Percentiles rank a stretch among this genome's conserved stretches.
phyloP scores from a whole-genome alignment of 1,139 yeast species.

The Geotrichum fermentans region DNA sequence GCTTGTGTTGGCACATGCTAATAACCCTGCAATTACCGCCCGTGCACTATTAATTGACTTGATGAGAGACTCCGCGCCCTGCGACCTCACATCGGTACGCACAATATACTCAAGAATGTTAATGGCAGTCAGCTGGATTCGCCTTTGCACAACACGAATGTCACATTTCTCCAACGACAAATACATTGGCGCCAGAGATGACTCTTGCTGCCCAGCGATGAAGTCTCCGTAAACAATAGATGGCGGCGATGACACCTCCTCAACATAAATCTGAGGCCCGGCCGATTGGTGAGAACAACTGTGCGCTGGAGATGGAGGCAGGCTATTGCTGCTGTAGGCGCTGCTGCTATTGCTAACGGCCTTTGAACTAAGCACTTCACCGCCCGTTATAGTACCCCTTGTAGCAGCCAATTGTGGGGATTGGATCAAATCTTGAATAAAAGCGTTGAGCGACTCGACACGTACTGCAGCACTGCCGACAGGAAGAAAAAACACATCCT shows the following conservation, averaged over 20 bases:
- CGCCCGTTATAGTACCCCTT: not conserved
- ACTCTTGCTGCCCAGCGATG: constrained; percentile 9
- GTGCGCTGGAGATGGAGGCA: constrained; percentile 4
- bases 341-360: constrained; percentile 7
- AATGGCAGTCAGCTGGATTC: constrained; percentile 28
- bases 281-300: not conserved
- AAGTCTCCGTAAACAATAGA: constrained; percentile 25
- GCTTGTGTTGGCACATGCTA: constrained; percentile 9
- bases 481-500: constrained; percentile 18
- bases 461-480: constrained; percentile 12
- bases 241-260: constrained; percentile 9
- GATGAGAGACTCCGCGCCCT: constrained; percentile 5
- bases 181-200: constrained; percentile 20
- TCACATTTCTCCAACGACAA: constrained; percentile 23
- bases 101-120: constrained; percentile 25
- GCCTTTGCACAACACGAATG: constrained; percentile 25
- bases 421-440: constrained; percentile 11
- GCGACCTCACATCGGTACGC: constrained; percentile 4
- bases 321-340: constrained; percentile 20
- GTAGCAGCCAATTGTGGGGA: constrained; percentile 1
- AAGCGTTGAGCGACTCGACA: constrained; percentile 15
- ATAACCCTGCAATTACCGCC: constrained; percentile 16
- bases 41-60: constrained; percentile 10
- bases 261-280: not conserved
- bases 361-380: not conserved